Base-by-base conservation (phyloP, 768 basidiomycete species). In the Boletales sp. region DNA sequence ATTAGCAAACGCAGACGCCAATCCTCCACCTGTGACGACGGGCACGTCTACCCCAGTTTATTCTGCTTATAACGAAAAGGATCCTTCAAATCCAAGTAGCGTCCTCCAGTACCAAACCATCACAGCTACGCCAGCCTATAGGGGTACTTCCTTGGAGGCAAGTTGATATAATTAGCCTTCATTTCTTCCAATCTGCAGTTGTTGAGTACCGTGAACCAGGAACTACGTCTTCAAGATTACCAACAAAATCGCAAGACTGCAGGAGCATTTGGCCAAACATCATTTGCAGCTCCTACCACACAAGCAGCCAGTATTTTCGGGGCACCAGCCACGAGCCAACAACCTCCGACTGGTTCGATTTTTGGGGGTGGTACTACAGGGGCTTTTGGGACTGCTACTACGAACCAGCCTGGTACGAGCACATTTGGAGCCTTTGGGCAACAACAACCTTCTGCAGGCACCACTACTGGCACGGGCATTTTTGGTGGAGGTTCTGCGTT, bases 61-160 rank as follows among this genome's bases (percentile, higher is more conserved):
- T 61, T 64, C 66, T 39, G 69, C 73, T 6, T 81, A 74, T 53
- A 64, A 46, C 33, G 91, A 94, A 62, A 90, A 90, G 58, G 91
- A 94, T 56, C 58, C 70, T 14, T 63, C 70, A 9, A 76, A 70
- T 50, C 56, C 72, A 15, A 72, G 45, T 44, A 50, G 69, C 12
- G 80, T 72, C 5, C 72, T 86, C 37, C 85, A 88, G 53, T 95
- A 87, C 66, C 91, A 94, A 67, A 79, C 84, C 34, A 91, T 92
- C 47, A 79, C 84, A 15, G 85, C 84, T 55, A 90, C 87, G 77
- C 87, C 87, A 14, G 77, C 78, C 15, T 95, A 93, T 63, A 70
- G 77, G 51, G 85, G 86, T 37, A 83, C 79, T 53, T 94, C 90
- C 18, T 79, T 89, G 54, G 91, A 86, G 76, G 89, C 83, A 56